A percentile compares a stretch with the other conserved stretches of the same genome.
Evolutionary conservation across 1,284 basidiomycete species (phyloP).

Genomic region (Ganoderma lingzhi): DNA sequence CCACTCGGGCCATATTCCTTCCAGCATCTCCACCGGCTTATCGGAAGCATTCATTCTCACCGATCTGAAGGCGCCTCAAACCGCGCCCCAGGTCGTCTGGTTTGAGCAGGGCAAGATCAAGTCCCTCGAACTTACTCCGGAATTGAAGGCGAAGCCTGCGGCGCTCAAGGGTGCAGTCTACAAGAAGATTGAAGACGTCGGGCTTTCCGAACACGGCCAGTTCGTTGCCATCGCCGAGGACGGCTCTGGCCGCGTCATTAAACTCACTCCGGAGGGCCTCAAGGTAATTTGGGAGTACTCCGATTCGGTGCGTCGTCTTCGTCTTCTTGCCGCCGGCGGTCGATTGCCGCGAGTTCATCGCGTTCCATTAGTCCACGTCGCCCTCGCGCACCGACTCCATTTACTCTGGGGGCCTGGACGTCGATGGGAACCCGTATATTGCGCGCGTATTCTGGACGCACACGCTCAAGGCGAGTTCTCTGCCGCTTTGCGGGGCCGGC

Average conservation of each 20-base stretch:
- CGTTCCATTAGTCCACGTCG: slow-evolving; percentile 46
- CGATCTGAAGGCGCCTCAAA: slow-evolving; percentile 33
- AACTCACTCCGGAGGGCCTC: slow-evolving; percentile 53
- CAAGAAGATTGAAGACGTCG: slow-evolving; percentile 62
- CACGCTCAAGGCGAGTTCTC: slow-evolving; percentile 55
- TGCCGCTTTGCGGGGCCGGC: slow-evolving; percentile 1
- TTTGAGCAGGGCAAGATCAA: slow-evolving; percentile 66
- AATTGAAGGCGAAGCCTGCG: slow-evolving; percentile 58
- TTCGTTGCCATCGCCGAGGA: slow-evolving; percentile 62
- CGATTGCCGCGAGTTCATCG: slow-evolving; percentile 4
- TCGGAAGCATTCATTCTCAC: slow-evolving; percentile 52
- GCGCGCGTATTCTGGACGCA: slow-evolving; percentile 81
- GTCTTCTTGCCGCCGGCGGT: slow-evolving; percentile 13
- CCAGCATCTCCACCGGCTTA: slow-evolving; percentile 58
- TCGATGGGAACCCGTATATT: slow-evolving; percentile 66
- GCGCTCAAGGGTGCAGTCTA: slow-evolving; percentile 53
- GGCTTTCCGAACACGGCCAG: slow-evolving; percentile 54
- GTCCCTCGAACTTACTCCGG: slow-evolving; percentile 60
- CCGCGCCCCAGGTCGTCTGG: slow-evolving; percentile 66
- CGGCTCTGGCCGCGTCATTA: slow-evolving; percentile 64
- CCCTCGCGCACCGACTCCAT: slow-evolving; percentile 53
- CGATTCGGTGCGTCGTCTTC: slow-evolving; percentile 54
- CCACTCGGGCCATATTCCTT: slow-evolving; percentile 61
- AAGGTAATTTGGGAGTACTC: slow-evolving; percentile 65
- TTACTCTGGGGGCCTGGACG: slow-evolving; percentile 70